Conservation (phyloP, 2,329 filamentous ascomycete species). For the Aspergillus fumigatiaffinis region DNA sequence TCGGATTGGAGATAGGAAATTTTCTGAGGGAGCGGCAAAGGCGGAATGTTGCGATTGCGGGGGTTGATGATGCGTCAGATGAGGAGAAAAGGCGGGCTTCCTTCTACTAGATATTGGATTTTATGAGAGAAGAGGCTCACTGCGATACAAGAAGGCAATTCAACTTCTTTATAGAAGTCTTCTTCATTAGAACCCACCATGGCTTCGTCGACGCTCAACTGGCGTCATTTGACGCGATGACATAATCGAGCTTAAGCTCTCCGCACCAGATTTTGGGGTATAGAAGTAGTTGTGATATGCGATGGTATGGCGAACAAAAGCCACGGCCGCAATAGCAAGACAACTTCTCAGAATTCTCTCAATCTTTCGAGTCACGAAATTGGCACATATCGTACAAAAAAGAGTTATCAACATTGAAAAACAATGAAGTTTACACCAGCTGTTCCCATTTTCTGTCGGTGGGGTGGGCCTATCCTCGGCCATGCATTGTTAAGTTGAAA, state of each 20-base stretch:
- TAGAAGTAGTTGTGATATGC: neutral
- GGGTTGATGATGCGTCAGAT: neutral
- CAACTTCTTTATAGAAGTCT: neutral
- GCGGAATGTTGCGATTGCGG: neutral
- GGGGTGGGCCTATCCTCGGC: slow-evolving; percentile 1
- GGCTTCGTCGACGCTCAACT: neutral
- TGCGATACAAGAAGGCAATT: neutral
- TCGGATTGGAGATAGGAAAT: slow-evolving; percentile 1
- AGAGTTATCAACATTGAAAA: slow-evolving; percentile 12
- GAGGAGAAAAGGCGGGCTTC: slow-evolving; percentile 1
- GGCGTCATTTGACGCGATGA: slow-evolving; percentile 11
- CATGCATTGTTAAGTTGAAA: slow-evolving; percentile 8
- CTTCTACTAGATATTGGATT: neutral
- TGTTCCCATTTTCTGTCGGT: slow-evolving; percentile 10
- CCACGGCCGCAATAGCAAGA: neutral
- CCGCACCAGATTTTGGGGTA: neutral
- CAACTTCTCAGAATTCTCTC: neutral
- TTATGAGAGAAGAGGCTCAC: neutral
- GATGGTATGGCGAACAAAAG: neutral
- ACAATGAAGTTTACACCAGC: neutral
- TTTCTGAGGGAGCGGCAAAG: slow-evolving; percentile 1
- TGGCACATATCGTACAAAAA: slow-evolving; percentile 20
- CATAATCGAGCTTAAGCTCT: slow-evolving; percentile 3
- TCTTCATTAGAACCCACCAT: neutral
- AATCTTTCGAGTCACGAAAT: neutral